Conservation (phyloP, 73 alveolate genomes). For the Stentor roeselii region DNA sequence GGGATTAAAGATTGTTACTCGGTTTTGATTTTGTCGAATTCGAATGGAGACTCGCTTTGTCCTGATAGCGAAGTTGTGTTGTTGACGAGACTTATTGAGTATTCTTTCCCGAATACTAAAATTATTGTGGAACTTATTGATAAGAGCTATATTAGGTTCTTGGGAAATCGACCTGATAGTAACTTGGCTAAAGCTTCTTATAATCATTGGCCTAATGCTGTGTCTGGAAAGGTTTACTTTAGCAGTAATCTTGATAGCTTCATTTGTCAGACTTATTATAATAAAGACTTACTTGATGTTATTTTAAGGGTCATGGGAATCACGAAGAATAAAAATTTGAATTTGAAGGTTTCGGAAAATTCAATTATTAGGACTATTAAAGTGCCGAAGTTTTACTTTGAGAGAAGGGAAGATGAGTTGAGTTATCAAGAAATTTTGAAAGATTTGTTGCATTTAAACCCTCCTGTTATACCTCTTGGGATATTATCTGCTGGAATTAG, state of each 20-base stretch:
- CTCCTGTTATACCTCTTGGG: slow-evolving; percentile 25
- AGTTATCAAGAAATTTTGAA: background rate
- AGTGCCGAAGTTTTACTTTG: background rate
- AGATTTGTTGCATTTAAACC: slow-evolving; percentile 4
- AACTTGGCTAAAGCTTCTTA: background rate
- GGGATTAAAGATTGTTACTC: background rate
- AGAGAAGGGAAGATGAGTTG: background rate
- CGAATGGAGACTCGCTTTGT: background rate
- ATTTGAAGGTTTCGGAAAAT: background rate
- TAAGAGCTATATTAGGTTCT: background rate
- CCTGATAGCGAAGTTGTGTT: slow-evolving; percentile 12
- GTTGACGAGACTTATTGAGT: background rate
- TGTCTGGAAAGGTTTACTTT: slow-evolving; percentile 19
- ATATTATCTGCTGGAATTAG: background rate
- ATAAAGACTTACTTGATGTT: slow-evolving; percentile 10
- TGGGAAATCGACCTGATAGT: slow-evolving; percentile 22
- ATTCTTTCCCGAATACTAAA: background rate
- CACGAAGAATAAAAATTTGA: background rate
- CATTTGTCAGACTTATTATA: slow-evolving; percentile 22
- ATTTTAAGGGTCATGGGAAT: background rate
- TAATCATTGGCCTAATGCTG: slow-evolving; percentile 15
- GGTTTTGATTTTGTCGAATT: background rate
- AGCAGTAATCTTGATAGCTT: background rate
- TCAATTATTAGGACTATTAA: slow-evolving; percentile 4
- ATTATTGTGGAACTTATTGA: background rate